These are phyloP conservation scores for Viola pubescens DNA, from an alignment of 441 rosid genomes.

Conservation along the genomic window DNA sequence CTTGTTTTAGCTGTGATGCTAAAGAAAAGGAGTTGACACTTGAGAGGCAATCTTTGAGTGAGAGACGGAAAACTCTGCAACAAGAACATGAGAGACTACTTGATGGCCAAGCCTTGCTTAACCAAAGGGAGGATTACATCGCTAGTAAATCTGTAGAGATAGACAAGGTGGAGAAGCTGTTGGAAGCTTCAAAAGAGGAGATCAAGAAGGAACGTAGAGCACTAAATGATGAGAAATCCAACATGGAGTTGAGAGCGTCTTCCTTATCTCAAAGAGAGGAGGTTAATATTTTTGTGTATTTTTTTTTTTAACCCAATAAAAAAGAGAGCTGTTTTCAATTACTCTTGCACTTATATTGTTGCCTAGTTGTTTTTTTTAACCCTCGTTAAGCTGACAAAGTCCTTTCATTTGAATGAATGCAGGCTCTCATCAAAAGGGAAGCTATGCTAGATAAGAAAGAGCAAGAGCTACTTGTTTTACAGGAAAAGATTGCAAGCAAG, in stretches of 20 bases:
- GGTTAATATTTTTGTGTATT: conserved; percentile 32
- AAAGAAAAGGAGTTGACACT: conserved; percentile 59
- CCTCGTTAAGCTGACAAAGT: not conserved
- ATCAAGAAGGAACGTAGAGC: conserved; percentile 46
- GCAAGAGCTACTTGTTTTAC: conserved; percentile 59
- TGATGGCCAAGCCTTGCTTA: conserved; percentile 65
- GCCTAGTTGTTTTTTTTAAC: no score
- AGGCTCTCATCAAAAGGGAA: conserved; percentile 59
- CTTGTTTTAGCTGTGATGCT: conserved; percentile 55
- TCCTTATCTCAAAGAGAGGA: conserved; percentile 59
- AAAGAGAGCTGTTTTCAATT: no score
- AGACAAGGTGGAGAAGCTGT: conserved; percentile 43
- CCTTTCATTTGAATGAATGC: conserved; percentile 15
- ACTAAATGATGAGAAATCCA: conserved; percentile 47
- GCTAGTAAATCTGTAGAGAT: conserved; percentile 60
- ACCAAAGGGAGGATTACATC: conserved; percentile 79
- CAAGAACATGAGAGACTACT: conserved; percentile 72
- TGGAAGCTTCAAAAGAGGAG: conserved; percentile 45
- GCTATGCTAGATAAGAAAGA: conserved; percentile 53
- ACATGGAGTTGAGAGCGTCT: conserved; percentile 42
- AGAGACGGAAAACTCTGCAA: conserved; percentile 65
- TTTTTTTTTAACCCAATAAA: not conserved
- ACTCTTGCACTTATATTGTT: no score
- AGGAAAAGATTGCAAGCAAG: conserved; percentile 56
- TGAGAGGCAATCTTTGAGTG: conserved; percentile 63